Evolutionary conservation across 2,329 filamentous ascomycete genomes (phyloP).

Genomic region (Monosporascus ibericus): DNA sequence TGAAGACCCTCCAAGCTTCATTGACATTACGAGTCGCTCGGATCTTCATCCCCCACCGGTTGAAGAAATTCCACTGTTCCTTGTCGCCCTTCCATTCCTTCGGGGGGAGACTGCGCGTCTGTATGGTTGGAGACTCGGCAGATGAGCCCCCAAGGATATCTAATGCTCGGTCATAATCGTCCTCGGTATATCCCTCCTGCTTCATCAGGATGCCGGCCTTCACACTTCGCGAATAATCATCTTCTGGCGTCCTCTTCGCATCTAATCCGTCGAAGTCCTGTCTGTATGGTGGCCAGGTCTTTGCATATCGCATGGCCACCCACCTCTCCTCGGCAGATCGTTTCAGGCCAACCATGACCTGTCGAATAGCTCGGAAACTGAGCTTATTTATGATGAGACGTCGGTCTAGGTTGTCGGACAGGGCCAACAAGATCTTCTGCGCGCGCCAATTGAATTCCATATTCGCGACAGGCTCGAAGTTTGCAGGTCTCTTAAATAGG

Average conservation of each 20-base stretch:
- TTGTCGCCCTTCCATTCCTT: conserved; percentile 21
- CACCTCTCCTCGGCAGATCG: conserved; percentile 47
- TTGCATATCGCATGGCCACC: conserved; percentile 40
- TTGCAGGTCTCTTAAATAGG: conserved; percentile 30
- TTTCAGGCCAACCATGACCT: conserved; percentile 45
- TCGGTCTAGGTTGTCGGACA: conserved; percentile 42
- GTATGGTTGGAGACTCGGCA: conserved; percentile 50
- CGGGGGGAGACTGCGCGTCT: conserved; percentile 37
- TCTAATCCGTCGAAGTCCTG: conserved; percentile 53
- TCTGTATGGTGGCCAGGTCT: conserved; percentile 57
- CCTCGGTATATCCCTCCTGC: conserved; percentile 48
- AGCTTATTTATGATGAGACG: conserved; percentile 43
- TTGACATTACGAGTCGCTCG: conserved; percentile 53
- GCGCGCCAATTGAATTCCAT: conserved; percentile 51
- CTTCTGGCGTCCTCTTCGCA: conserved; percentile 43
- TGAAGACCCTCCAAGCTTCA: conserved; percentile 48
- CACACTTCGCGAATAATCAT: conserved; percentile 48
- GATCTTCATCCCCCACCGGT: conserved; percentile 49
- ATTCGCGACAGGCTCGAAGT: conserved; percentile 26
- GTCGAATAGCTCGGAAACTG: conserved; percentile 49
- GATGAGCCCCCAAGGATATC: conserved; percentile 48
- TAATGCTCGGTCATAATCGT: conserved; percentile 41
- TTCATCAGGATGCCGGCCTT: conserved; percentile 48
- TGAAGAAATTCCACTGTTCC: conserved; percentile 29
- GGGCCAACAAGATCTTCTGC: conserved; percentile 45